These are phyloP conservation scores for Aphanomyces stellatus DNA, from an alignment of 352 stramenopile genomes.

Conservation along the genomic window DNA sequence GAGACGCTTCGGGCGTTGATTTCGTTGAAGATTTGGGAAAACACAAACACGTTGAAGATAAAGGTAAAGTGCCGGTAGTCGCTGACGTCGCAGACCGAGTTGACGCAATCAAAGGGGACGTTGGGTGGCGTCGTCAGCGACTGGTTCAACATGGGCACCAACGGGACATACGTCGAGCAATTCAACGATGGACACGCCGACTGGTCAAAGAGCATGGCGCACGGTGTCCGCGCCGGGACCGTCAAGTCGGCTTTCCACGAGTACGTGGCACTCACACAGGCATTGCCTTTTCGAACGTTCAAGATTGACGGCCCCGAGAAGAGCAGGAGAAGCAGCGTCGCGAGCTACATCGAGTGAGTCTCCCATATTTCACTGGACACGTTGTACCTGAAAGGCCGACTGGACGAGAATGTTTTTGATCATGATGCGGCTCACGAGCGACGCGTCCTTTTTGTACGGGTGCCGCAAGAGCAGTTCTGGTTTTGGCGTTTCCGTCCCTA, in stretches of 20 bases:
- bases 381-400: constrained; percentile 39
- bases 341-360: constrained; percentile 41
- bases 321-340: constrained; percentile 78
- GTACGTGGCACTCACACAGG: constrained; percentile 37
- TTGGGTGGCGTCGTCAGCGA: constrained; percentile 31
- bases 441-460: constrained; percentile 62
- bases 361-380: not conserved
- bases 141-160: not conserved
- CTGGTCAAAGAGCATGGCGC: constrained; percentile 36
- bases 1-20: constrained; percentile 84
- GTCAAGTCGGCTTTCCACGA: constrained; percentile 42
- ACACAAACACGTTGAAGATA: constrained; percentile 98
- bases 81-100: constrained; percentile 40
- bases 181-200: constrained; percentile 36
- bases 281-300: constrained; percentile 48
- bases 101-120: constrained; percentile 44
- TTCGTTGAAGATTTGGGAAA: constrained; percentile 91
- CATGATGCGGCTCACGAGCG: constrained; percentile 48
- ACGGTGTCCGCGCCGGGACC: constrained; percentile 31
- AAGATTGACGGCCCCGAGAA: constrained; percentile 47
- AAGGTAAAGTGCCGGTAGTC: constrained; percentile 93
- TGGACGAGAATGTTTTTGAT: constrained; percentile 73
- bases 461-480: constrained; percentile 51
- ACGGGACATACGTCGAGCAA: constrained; percentile 51
- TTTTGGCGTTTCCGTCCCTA: constrained; percentile 61